These are phyloP conservation scores for Pythium apleroticum DNA, from an alignment of 352 stramenopile genomes.

Conservation along the genomic window DNA sequence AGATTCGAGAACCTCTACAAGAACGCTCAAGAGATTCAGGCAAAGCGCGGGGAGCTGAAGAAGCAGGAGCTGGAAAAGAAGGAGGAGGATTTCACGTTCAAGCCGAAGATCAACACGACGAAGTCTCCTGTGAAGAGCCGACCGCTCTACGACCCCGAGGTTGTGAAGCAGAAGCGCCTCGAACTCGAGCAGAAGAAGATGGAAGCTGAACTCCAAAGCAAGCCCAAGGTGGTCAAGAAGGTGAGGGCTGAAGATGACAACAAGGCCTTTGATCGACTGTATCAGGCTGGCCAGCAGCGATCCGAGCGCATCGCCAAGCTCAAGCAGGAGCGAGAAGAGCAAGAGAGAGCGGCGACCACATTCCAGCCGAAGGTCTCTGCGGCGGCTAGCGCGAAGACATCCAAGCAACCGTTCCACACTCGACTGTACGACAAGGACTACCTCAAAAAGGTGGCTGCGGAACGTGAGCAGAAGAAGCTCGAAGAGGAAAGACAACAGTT, in stretches of 20 bases:
- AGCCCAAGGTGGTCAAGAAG: conserved; percentile 63
- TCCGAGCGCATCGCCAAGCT: conserved; percentile 62
- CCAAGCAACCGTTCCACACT: conserved; percentile 71
- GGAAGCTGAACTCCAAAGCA: conserved; percentile 58
- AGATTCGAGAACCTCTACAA: conserved; percentile 81
- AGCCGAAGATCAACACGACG: conserved; percentile 66
- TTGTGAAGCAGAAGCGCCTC: conserved; percentile 67
- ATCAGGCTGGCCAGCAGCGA: conserved; percentile 60
- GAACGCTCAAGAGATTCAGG: conserved; percentile 60
- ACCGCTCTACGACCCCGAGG: conserved; percentile 71
- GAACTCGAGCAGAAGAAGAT: conserved; percentile 73
- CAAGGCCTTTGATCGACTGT: conserved; percentile 68
- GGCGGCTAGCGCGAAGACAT: conserved; percentile 14
- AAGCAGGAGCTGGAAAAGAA: conserved; percentile 54
- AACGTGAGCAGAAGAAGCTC: conserved; percentile 72
- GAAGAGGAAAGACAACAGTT: conserved; percentile 63
- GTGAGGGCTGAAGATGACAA: conserved; percentile 32
- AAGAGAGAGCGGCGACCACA: conserved; percentile 53
- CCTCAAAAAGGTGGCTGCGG: conserved; percentile 55
- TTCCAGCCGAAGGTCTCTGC: conserved; percentile 65
- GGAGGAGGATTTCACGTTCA: conserved; percentile 70
- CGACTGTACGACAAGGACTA: conserved; percentile 80
- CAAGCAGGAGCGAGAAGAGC: conserved; percentile 61
- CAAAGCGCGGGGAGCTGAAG: conserved; percentile 66
- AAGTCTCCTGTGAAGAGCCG: conserved; percentile 57